Conservation (phyloP, 1,139 yeast genomes). For the Nakaseomyces bracarensis region DNA sequence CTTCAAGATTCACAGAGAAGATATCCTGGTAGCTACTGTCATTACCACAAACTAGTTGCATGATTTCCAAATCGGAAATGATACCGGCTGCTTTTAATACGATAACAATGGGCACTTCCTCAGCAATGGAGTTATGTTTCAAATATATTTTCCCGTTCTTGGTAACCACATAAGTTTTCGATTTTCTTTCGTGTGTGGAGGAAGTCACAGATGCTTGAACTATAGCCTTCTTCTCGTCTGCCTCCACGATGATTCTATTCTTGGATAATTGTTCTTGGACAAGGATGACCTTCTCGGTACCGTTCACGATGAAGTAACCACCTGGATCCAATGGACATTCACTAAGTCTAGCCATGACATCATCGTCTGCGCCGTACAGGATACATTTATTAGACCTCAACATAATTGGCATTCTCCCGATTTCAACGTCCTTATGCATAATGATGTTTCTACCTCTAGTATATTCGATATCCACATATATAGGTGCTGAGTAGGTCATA, state of each 20-base stretch:
- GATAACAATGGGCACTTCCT: slow-evolving; percentile 90
- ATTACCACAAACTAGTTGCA: slow-evolving; percentile 89
- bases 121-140: slow-evolving; percentile 90
- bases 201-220: slow-evolving; percentile 98
- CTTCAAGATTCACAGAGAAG: slow-evolving; percentile 89
- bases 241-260: slow-evolving; percentile 95
- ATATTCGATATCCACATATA: slow-evolving; percentile 92
- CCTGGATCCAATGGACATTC: slow-evolving; percentile 99
- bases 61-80: slow-evolving; percentile 82
- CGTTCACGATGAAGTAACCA: slow-evolving; percentile 94
- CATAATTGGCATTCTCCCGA: slow-evolving; percentile 98
- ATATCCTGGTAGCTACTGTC: slow-evolving; percentile 83
- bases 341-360: slow-evolving; percentile 76
- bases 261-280: slow-evolving; percentile 95
- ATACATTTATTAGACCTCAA: slow-evolving; percentile 86
- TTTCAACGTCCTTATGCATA: slow-evolving; percentile 81
- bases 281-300: slow-evolving; percentile 93
- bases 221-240: slow-evolving; percentile 87
- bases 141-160: slow-evolving; percentile 82
- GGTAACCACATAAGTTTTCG: slow-evolving; percentile 90
- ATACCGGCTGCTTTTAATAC: slow-evolving; percentile 94
- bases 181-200: slow-evolving; percentile 94
- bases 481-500: slow-evolving; percentile 91
- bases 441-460: slow-evolving; percentile 90
- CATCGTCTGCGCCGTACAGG: slow-evolving; percentile 66